A percentile compares a stretch with the other conserved stretches of the same genome.
Evolutionary conservation across 768 basidiomycete genomes (phyloP).

Genomic region (Leccinum rimulosum): DNA sequence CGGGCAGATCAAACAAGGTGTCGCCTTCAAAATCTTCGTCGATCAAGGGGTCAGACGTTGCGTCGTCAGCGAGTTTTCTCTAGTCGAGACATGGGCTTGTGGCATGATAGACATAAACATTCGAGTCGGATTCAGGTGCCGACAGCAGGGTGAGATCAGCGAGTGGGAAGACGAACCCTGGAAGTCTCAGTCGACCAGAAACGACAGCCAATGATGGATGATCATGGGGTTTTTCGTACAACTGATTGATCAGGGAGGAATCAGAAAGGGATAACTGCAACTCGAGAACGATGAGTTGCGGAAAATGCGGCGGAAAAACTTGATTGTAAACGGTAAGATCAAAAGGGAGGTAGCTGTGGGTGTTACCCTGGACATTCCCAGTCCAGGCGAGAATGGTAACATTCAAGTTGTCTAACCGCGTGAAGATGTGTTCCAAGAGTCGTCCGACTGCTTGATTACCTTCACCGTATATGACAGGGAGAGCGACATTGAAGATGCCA

Average conservation of each 20-base stretch:
- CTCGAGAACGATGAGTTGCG: not conserved
- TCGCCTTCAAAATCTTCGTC: not conserved
- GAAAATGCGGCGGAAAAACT: not conserved
- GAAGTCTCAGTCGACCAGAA: not conserved
- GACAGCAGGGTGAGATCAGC: not conserved
- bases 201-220: not conserved
- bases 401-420: constrained; percentile 5
- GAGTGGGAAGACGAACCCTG: not conserved
- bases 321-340: not conserved
- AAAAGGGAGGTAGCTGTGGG: not conserved
- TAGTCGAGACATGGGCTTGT: not conserved
- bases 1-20: not conserved
- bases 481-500: not conserved
- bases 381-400: not conserved
- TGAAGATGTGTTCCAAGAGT: not conserved
- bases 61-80: not conserved
- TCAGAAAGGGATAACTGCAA: not conserved
- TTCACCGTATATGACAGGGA: not conserved
- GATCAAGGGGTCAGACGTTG: not conserved
- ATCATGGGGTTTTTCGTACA: not conserved
- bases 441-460: not conserved
- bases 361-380: not conserved
- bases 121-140: not conserved
- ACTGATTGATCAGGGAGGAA: not conserved
- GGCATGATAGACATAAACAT: not conserved